Conservation (phyloP, 2,329 filamentous ascomycete genomes). For the Tolypocladium amazonense region DNA sequence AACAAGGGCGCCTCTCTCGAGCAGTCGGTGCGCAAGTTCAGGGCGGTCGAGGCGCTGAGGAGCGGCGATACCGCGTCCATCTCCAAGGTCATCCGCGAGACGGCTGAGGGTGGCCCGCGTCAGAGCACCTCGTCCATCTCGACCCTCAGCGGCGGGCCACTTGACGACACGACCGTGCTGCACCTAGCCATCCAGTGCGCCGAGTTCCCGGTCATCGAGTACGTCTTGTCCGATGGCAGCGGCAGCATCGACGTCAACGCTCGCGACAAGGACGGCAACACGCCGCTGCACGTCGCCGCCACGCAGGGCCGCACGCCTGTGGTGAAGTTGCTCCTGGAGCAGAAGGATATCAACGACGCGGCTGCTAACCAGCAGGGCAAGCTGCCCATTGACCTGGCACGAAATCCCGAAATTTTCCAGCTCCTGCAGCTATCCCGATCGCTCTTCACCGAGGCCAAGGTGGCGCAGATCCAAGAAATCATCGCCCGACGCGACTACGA, state of each 20-base stretch:
- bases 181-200: constrained; percentile 95
- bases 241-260: constrained; percentile 72
- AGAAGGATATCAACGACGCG: constrained; percentile 78
- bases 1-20: constrained; percentile 56
- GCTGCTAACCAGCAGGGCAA: constrained; percentile 76
- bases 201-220: constrained; percentile 85
- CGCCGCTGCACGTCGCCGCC: constrained; percentile 80
- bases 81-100: constrained; percentile 70
- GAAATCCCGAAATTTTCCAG: constrained; percentile 92
- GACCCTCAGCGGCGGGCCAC: constrained; percentile 27
- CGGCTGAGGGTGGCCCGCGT: constrained; percentile 39
- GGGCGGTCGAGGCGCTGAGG: constrained; percentile 83
- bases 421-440: constrained; percentile 84
- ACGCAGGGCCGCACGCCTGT: constrained; percentile 69
- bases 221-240: constrained; percentile 69
- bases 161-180: constrained; percentile 81
- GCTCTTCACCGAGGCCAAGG: constrained; percentile 77
- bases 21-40: constrained; percentile 88
- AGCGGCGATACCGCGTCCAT: constrained; percentile 87
- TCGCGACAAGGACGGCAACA: constrained; percentile 88
- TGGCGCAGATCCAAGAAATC: constrained; percentile 73
- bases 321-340: constrained; percentile 74
- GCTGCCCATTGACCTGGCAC: constrained; percentile 76
- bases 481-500: constrained; percentile 67
- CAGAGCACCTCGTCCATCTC: constrained; percentile 46